phyloP scores from a whole-genome alignment of 140 eudicot species.

The Erigeron philadelphicus region DNA sequence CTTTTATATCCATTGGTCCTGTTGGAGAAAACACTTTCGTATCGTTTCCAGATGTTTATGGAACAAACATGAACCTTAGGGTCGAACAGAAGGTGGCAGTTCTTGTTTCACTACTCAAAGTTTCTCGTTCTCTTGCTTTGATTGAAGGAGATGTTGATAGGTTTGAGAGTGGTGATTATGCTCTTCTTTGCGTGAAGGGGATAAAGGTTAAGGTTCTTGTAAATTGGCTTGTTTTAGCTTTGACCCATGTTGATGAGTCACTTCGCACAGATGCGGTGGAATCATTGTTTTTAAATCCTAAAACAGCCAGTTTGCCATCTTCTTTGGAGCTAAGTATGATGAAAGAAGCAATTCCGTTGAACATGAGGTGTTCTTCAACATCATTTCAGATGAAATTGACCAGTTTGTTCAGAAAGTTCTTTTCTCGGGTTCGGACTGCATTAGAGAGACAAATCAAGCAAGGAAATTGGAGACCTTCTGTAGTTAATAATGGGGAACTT shows the following conservation, averaged over 20 bases:
- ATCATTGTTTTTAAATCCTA: conserved; percentile 82
- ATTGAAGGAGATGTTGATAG: conserved; percentile 89
- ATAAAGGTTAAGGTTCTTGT: conserved; percentile 58
- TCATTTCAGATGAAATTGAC: conserved; percentile 95
- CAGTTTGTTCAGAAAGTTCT: conserved; percentile 87
- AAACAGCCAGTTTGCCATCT: conserved; percentile 87
- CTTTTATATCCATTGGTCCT: conserved; percentile 47
- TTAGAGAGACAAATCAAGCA: conserved; percentile 78
- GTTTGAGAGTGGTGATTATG: conserved; percentile 41
- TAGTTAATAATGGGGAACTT: conserved; percentile 22
- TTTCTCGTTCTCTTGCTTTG: conserved; percentile 79
- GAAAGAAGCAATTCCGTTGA: conserved; percentile 83
- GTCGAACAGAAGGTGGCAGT: conserved; percentile 80
- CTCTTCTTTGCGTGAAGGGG: conserved; percentile 60
- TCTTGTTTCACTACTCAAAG: conserved; percentile 83
- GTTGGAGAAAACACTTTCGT: conserved; percentile 39
- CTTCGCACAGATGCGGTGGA: conserved; percentile 97
- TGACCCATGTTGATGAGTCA: conserved; percentile 85
- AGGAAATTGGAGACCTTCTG: conserved; percentile 68
- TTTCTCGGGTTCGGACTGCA: conserved; percentile 86
- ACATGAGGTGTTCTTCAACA: conserved; percentile 89
- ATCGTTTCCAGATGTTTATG: conserved; percentile 32
- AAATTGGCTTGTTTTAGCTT: conserved; percentile 66
- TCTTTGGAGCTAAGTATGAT: conserved; percentile 76
- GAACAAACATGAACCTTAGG: conserved; percentile 37